Conservation (phyloP, 208 protist genomes). For the Trypanosoma platydactyli region DNA sequence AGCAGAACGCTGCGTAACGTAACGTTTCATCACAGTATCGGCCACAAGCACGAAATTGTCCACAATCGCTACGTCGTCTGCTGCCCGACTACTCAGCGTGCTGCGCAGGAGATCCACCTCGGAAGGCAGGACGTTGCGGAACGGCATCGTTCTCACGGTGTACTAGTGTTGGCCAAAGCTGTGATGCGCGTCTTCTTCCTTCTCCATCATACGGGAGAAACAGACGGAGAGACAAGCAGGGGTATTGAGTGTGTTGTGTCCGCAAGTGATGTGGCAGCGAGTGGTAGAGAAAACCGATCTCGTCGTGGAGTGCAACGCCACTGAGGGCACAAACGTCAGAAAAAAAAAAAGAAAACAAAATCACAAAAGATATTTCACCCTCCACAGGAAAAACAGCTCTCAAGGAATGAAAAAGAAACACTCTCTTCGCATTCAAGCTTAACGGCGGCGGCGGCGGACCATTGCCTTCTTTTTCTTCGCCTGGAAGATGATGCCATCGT, state of each 20-base stretch:
- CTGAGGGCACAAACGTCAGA: not conserved
- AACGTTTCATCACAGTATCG: constrained; percentile 19
- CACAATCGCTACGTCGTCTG: not conserved
- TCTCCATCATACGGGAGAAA: not conserved
- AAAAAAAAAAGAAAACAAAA: constrained; percentile 18
- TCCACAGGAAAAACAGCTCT: constrained; percentile 11
- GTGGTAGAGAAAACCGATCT: no score
- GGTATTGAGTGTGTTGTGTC: not conserved
- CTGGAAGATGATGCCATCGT: constrained; percentile 96
- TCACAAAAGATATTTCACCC: constrained; percentile 4
- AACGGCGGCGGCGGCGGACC: constrained; percentile 98
- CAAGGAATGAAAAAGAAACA: not conserved
- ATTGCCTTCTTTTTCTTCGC: constrained; percentile 97
- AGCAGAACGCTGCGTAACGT: constrained; percentile 27
- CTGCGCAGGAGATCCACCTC: constrained; percentile 1
- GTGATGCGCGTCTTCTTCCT: not conserved
- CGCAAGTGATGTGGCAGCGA: not conserved
- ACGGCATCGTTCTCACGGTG: constrained; percentile 1
- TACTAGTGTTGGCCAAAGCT: not conserved
- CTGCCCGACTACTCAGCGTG: not conserved
- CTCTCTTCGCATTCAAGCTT: constrained; percentile 54
- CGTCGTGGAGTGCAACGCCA: not conserved
- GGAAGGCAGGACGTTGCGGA: constrained; percentile 5
- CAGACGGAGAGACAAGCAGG: not conserved
- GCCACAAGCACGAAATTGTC: constrained; percentile 3